These are phyloP conservation scores for Plantago ovata DNA, from an alignment of 257 asterid species.

Conservation along the genomic window DNA sequence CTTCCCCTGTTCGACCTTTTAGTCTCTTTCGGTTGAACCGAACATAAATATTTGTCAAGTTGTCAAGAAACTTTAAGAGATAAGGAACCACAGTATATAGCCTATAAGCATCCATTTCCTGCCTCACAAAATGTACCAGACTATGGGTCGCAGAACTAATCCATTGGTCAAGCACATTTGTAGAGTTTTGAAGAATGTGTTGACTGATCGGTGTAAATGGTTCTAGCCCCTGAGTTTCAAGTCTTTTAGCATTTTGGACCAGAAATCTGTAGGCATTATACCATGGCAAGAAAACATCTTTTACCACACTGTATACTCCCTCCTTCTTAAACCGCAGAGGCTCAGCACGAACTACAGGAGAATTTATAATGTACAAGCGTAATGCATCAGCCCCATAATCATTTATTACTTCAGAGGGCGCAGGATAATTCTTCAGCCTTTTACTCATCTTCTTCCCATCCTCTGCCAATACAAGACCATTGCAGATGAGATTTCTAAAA, in stretches of 20 bases:
- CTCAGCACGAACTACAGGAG: conserved; percentile 99
- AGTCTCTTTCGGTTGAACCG: conserved; percentile 96
- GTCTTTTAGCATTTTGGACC: conserved; percentile 92
- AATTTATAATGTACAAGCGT: conserved; percentile 82
- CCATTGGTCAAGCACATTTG: conserved; percentile 95
- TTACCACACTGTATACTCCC: conserved; percentile 85
- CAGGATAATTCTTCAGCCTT: conserved; percentile 88
- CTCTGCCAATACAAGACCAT: conserved; percentile 95
- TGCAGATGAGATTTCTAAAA: conserved; percentile 92
- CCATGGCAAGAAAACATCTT: conserved; percentile 97
- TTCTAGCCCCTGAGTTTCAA: conserved; percentile 77
- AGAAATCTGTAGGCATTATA: conserved; percentile 98
- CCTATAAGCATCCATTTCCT: conserved; percentile 95
- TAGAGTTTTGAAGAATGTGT: conserved; percentile 56
- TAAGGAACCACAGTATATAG: conserved; percentile 93
- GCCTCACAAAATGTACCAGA: conserved; percentile 86
- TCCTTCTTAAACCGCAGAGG: conserved; percentile 93
- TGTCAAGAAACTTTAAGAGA: conserved; percentile 84
- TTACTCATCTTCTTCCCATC: conserved; percentile 99
- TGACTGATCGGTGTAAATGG: conserved; percentile 75
- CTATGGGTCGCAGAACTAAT: conserved; percentile 92
- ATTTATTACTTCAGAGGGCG: conserved; percentile 85
- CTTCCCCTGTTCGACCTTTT: conserved; percentile 91
- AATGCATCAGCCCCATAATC: conserved; percentile 99
- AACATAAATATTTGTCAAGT: conserved; percentile 85